Conservation (phyloP, 1,284 basidiomycete genomes). For the Austroboletus novae-zelandiae region DNA sequence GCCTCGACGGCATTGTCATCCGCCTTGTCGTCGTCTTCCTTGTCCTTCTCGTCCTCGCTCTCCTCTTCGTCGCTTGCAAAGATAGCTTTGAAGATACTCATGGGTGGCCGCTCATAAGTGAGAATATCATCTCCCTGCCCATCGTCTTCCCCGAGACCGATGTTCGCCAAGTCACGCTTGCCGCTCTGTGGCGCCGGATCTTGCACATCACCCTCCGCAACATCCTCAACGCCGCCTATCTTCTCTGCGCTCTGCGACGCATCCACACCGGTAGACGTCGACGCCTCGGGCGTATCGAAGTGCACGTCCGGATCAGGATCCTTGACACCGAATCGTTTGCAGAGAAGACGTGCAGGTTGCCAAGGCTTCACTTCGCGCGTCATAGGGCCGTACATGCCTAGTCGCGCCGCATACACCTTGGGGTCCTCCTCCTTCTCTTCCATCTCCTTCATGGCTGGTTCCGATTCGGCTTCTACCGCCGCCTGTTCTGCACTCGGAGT, state of each 20-base stretch:
- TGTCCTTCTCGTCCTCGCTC: constrained; percentile 54
- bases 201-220: constrained; percentile 9
- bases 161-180: constrained; percentile 63
- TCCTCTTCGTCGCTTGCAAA: constrained; percentile 89
- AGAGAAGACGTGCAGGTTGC: constrained; percentile 81
- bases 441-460: constrained; percentile 44
- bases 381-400: constrained; percentile 86
- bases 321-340: constrained; percentile 92
- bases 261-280: constrained; percentile 21
- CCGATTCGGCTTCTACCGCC: constrained; percentile 28
- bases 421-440: constrained; percentile 62
- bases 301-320: constrained; percentile 63
- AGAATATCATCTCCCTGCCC: constrained; percentile 83
- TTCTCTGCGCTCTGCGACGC: constrained; percentile 3
- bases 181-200: constrained; percentile 21
- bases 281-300: constrained; percentile 17
- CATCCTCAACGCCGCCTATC: constrained; percentile 14
- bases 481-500: constrained; percentile 47
- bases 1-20: constrained; percentile 13
- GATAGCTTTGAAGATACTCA: constrained; percentile 95
- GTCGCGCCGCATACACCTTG: constrained; percentile 74
- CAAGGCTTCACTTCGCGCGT: constrained; percentile 76
- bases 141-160: constrained; percentile 87
- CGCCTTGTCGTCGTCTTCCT: constrained; percentile 28
- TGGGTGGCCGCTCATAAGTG: constrained; percentile 82